phyloP scores from a whole-genome alignment of 768 basidiomycete genomes.

The Lactarius sp. region DNA sequence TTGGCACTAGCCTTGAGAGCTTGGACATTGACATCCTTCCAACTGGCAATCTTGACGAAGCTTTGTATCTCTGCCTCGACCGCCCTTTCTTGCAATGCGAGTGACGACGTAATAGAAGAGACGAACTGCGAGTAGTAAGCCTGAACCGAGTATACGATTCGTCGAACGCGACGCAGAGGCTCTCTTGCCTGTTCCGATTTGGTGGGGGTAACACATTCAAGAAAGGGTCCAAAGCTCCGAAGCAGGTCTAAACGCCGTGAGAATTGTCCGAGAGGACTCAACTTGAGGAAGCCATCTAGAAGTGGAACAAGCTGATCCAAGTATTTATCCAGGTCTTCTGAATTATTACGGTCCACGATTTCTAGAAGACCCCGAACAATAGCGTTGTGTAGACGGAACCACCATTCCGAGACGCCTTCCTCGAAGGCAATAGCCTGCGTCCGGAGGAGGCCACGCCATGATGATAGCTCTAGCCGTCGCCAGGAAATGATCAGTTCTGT shows the following conservation, averaged over 20 bases:
- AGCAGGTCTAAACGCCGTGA: conserved; percentile 61
- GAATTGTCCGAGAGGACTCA: conserved; percentile 84
- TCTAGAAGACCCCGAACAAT: conserved; percentile 57
- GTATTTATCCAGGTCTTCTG: conserved; percentile 44
- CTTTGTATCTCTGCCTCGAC: conserved; percentile 79
- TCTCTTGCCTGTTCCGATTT: conserved; percentile 33
- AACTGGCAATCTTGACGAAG: conserved; percentile 93
- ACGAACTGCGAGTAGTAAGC: conserved; percentile 62
- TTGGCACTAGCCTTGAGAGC: conserved; percentile 90
- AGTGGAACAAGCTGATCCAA: conserved; percentile 66
- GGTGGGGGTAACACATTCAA: conserved; percentile 34
- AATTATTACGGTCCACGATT: conserved; percentile 39
- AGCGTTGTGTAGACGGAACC: conserved; percentile 86
- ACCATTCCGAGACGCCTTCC: conserved; percentile 61
- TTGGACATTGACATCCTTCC: conserved; percentile 96
- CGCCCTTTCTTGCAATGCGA: conserved; percentile 49
- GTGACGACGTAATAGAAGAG: conserved; percentile 40
- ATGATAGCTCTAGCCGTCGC: conserved; percentile 84
- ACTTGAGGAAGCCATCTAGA: conserved; percentile 71
- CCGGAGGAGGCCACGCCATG: conserved; percentile 79
- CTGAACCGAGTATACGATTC: conserved; percentile 56
- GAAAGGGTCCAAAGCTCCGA: conserved; percentile 56
- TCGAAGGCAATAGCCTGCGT: conserved; percentile 52
- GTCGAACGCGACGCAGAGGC: conserved; percentile 46
- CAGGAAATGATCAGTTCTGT: conserved; percentile 78